Percentiles rank a stretch among this genome's conserved stretches.
These are phyloP conservation scores for Botrytis galanthina DNA, from an alignment of 2,329 filamentous ascomycete species.

Conservation along the genomic window DNA sequence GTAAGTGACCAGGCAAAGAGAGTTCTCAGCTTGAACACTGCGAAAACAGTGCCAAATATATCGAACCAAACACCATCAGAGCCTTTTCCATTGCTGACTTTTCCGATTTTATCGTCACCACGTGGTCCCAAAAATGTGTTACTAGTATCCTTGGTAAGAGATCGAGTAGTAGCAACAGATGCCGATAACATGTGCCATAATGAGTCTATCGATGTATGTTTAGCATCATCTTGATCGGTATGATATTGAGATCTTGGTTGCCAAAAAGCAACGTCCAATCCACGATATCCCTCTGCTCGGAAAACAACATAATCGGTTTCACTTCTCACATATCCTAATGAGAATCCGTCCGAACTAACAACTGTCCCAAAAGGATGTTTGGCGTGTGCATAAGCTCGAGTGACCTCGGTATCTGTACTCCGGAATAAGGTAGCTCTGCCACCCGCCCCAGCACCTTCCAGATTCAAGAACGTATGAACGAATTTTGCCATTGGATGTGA, in stretches of 20 bases:
- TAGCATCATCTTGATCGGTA: conserved; percentile 81
- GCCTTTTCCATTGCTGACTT: conserved; percentile 64
- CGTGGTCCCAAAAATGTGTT: conserved; percentile 62
- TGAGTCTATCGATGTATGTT: conserved; percentile 67
- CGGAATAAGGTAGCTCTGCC: conserved; percentile 85
- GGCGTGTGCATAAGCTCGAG: conserved; percentile 69
- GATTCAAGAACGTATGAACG: conserved; percentile 84
- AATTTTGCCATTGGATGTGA: conserved; percentile 78
- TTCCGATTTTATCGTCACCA: conserved; percentile 54
- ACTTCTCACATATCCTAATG: conserved; percentile 72
- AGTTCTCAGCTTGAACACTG: conserved; percentile 74
- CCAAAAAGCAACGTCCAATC: conserved; percentile 90
- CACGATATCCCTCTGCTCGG: conserved; percentile 74
- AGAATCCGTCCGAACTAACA: conserved; percentile 80
- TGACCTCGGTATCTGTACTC: conserved; percentile 82
- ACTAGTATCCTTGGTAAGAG: conserved; percentile 66
- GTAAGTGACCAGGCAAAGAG: conserved; percentile 87
- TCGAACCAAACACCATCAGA: conserved; percentile 89
- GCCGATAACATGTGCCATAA: conserved; percentile 96
- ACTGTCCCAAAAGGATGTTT: conserved; percentile 81
- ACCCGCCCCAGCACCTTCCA: conserved; percentile 92
- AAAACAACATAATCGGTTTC: conserved; percentile 90
- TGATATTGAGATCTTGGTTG: conserved; percentile 84
- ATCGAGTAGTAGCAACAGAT: conserved; percentile 70
- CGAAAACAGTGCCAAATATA: conserved; percentile 76